phyloP scores from a whole-genome alignment of 2,329 filamentous ascomycete genomes.

The Colletotrichum higginsianum region DNA sequence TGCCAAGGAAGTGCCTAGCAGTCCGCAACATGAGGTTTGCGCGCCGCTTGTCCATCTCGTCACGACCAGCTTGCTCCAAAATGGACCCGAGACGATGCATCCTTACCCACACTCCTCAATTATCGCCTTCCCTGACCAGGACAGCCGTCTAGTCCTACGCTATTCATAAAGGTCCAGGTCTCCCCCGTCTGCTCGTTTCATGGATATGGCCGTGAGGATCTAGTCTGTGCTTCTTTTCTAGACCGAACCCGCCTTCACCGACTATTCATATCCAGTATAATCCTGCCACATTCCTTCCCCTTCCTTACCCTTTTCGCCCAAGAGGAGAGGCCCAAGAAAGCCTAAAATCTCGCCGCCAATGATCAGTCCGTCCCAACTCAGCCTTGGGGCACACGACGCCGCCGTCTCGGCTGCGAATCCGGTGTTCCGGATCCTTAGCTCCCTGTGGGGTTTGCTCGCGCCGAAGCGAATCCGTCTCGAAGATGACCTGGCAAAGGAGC shows the following conservation, averaged over 20 bases:
- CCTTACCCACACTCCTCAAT: constrained; percentile 3
- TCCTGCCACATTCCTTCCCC: not conserved
- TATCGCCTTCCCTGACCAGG: not conserved
- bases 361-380: constrained; percentile 13
- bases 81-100: not conserved
- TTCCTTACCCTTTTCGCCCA: constrained; percentile 2
- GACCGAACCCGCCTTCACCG: constrained; percentile 18
- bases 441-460: constrained; percentile 25
- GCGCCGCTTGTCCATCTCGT: not conserved
- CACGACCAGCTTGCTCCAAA: not conserved
- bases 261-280: constrained; percentile 26
- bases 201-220: constrained; percentile 8
- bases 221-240: constrained; percentile 19
- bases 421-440: constrained; percentile 17
- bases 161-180: constrained; percentile 26
- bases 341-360: not conserved
- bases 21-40: no score
- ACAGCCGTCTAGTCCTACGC: not conserved
- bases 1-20: not conserved
- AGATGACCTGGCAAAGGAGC: constrained; percentile 34
- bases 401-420: constrained; percentile 7
- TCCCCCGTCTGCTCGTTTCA: not conserved
- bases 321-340: not conserved
- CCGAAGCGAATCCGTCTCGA: constrained; percentile 23
- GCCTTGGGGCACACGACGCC: constrained; percentile 26